These are phyloP conservation scores for Sugiyamaella xylanicola DNA, from an alignment of 1,139 yeast genomes.

Conservation along the genomic window DNA sequence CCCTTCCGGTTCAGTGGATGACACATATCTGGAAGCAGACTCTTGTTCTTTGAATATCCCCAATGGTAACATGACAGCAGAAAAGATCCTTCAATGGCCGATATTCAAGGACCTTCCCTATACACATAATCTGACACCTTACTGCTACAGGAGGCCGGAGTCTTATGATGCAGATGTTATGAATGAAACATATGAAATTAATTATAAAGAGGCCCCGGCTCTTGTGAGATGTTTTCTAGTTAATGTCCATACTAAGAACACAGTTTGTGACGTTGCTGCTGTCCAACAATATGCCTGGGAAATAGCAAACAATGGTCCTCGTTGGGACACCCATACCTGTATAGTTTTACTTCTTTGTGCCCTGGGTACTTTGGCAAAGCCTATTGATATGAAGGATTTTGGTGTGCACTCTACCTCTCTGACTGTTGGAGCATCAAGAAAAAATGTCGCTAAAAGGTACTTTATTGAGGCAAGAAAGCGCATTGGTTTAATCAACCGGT, in stretches of 20 bases:
- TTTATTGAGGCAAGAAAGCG: slow-evolving; percentile 29
- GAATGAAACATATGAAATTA: slow-evolving; percentile 19
- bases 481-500: slow-evolving; percentile 24
- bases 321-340: slow-evolving; percentile 27
- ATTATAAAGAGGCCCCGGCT: slow-evolving; percentile 25
- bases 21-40: slow-evolving; percentile 23
- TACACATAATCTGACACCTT: slow-evolving; percentile 11
- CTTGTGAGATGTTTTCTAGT: slow-evolving; percentile 24
- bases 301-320: slow-evolving; percentile 24
- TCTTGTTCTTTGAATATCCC: slow-evolving; percentile 26
- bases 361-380: slow-evolving; percentile 25
- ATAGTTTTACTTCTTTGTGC: slow-evolving; percentile 26
- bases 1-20: slow-evolving; percentile 16
- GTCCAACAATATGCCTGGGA: slow-evolving; percentile 26
- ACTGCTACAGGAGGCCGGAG: slow-evolving; percentile 19
- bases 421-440: slow-evolving; percentile 18
- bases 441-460: slow-evolving; percentile 24
- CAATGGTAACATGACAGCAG: slow-evolving; percentile 24
- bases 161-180: slow-evolving; percentile 22
- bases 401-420: slow-evolving; percentile 23
- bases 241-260: slow-evolving; percentile 29
- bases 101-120: slow-evolving; percentile 23
- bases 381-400: slow-evolving; percentile 24
- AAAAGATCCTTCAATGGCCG: slow-evolving; percentile 26
- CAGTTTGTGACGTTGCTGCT: slow-evolving; percentile 27